Conservation (phyloP, 1,284 basidiomycete species). For the Ceratobasidium sp. region DNA sequence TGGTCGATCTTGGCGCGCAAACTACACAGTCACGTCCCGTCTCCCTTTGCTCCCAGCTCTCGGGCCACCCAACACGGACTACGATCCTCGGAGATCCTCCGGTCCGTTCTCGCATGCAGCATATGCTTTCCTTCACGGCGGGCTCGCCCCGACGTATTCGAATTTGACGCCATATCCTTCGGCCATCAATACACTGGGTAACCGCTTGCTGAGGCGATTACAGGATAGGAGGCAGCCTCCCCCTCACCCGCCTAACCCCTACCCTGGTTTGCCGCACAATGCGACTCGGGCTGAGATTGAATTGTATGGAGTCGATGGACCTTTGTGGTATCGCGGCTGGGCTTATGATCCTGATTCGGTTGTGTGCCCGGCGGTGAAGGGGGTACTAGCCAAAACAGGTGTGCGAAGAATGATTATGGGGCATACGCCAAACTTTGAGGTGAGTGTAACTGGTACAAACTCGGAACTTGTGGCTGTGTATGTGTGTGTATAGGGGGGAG, state of each 20-base stretch:
- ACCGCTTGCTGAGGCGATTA: conserved; percentile 73
- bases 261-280: conserved; percentile 78
- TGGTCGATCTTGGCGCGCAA: conserved; percentile 84
- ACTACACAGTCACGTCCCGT: conserved; percentile 86
- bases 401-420: conserved; percentile 92
- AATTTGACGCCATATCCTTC: conserved; percentile 85
- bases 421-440: conserved; percentile 90
- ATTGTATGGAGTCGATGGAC: conserved; percentile 82
- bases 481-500: too few relatives aligned
- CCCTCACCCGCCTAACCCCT: conserved; percentile 84
- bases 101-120: conserved; percentile 77
- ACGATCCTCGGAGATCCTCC: conserved; percentile 61
- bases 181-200: conserved; percentile 81
- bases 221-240: conserved; percentile 73
- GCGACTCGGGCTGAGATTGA: conserved; percentile 75
- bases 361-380: conserved; percentile 78
- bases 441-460: conserved; percentile 53
- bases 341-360: conserved; percentile 76
- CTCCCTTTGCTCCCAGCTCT: conserved; percentile 81
- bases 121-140: conserved; percentile 89
- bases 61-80: conserved; percentile 78
- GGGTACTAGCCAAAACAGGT: conserved; percentile 77
- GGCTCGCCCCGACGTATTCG: conserved; percentile 79
- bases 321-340: conserved; percentile 93
- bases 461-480: background rate